Percentiles rank a stretch among this genome's conserved stretches.
Evolutionary conservation across 768 basidiomycete genomes (phyloP).

Genomic region (Calocybe cyanea): DNA sequence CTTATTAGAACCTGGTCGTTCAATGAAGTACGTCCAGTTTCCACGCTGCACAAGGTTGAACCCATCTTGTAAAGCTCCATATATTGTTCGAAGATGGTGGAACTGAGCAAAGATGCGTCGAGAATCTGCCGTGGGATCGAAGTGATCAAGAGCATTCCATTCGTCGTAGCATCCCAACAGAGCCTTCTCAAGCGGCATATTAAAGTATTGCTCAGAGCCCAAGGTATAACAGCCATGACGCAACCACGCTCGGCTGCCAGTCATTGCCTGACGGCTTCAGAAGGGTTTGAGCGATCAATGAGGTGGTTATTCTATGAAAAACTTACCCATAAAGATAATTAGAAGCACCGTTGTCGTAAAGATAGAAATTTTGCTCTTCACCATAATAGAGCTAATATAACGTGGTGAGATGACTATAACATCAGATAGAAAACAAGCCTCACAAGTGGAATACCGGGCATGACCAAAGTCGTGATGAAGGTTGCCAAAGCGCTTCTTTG

Average conservation of each 20-base stretch:
- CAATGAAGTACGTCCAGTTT: slow-evolving; percentile 78
- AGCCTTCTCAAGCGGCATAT: slow-evolving; percentile 80
- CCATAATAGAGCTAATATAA: slow-evolving; percentile 83
- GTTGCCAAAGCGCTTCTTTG: slow-evolving; percentile 71
- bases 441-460: slow-evolving; percentile 86
- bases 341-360: slow-evolving; percentile 81
- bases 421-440: slow-evolving; percentile 16
- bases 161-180: slow-evolving; percentile 83
- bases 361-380: slow-evolving; percentile 88
- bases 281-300: not conserved
- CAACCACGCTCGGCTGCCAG: slow-evolving; percentile 81
- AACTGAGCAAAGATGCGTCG: slow-evolving; percentile 74
- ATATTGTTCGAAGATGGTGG: slow-evolving; percentile 62
- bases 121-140: slow-evolving; percentile 82
- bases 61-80: slow-evolving; percentile 80
- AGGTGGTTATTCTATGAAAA: not conserved
- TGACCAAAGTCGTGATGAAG: slow-evolving; percentile 74
- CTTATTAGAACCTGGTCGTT: slow-evolving; percentile 80
- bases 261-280: slow-evolving; percentile 87
- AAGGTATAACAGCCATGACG: slow-evolving; percentile 90
- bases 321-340: slow-evolving; percentile 88
- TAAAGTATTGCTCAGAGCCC: slow-evolving; percentile 91
- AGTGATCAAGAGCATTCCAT: slow-evolving; percentile 93
- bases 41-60: slow-evolving; percentile 79
- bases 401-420: slow-evolving; percentile 2